Evolutionary conservation across 495 filamentous ascomycete genomes (phyloP), one percentile per base, ranked within the genome.

Genomic region (Penicillium fimorum): DNA sequence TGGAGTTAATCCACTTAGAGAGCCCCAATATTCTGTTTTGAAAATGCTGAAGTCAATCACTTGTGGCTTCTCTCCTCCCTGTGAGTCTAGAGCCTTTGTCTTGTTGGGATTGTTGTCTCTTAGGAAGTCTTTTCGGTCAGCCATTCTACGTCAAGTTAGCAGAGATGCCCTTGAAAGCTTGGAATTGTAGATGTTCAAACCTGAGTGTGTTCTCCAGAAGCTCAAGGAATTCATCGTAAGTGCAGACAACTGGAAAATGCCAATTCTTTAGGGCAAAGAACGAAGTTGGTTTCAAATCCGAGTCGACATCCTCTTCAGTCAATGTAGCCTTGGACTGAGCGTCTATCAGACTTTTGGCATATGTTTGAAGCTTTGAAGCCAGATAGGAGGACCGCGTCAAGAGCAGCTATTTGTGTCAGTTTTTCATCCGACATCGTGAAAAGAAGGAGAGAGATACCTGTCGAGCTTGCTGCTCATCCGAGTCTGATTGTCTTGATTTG

Each of bases 231-330:
- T 62, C 43, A 11, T 73, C 70, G 22, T 71, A 79, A 1, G 76
- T 79, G 45, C 71, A 76, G 6, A 79, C 63, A 12, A 79, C 47
- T 0, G 76, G 76, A 27, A 77, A 78, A 17, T 67, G 50, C 2
- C 52, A 54, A 53, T 72, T 58, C 32, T 49, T 45, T 12, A 76
- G 42, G 24, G 54, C 49, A 13, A 67, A 60, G 4, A 76, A 45
- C 3, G 61, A 63, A 9, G 22, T 55, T 2, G 44, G 53, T 9
- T 30, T 48, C n/a, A 35, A n/a, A 29, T 49, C 47, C 2, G 30
- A 24, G 30, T 58, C 50, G 22, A 8, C 9, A 15, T 43, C 20
- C 12, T 38, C 20, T 25, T 33, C 45, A 15, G n/a, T 43, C 4
- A 50, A 45, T 29, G 24, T 9, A 8, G n/a, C 45, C 11, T 29